Conservation (phyloP, 768 basidiomycete genomes). For the Podaxis sp. region DNA sequence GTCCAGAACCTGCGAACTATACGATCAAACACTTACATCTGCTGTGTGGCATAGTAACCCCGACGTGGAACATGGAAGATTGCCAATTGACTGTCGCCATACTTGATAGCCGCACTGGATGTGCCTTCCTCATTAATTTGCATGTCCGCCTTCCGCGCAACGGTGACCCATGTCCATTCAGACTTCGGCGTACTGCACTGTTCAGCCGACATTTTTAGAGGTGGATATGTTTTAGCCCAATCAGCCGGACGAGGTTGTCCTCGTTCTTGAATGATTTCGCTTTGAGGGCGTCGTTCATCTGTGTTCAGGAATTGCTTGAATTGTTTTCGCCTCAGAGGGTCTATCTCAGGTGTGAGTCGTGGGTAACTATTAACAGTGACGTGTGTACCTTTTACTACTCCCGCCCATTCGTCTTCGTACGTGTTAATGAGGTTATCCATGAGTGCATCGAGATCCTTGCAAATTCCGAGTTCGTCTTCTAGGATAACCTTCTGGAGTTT, state of each 20-base stretch:
- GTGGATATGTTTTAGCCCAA: slow-evolving; percentile 60
- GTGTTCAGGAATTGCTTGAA: slow-evolving; percentile 72
- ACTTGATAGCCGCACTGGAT: slow-evolving; percentile 55
- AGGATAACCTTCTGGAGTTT: slow-evolving; percentile 65
- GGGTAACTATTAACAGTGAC: neutral
- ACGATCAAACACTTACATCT: slow-evolving; percentile 38
- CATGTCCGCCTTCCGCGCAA: slow-evolving; percentile 52
- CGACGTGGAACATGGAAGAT: slow-evolving; percentile 62
- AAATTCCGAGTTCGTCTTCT: slow-evolving; percentile 73
- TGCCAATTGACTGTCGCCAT: slow-evolving; percentile 66
- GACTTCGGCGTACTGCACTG: slow-evolving; percentile 43
- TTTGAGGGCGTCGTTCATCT: slow-evolving; percentile 39
- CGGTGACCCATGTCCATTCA: slow-evolving; percentile 56
- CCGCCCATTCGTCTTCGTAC: slow-evolving; percentile 71
- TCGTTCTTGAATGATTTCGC: slow-evolving; percentile 58
- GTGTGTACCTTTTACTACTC: slow-evolving; percentile 46
- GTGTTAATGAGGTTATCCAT: slow-evolving; percentile 68
- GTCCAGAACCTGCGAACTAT: neutral
- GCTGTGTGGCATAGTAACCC: slow-evolving; percentile 67
- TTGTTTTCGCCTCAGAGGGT: slow-evolving; percentile 45
- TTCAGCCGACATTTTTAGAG: slow-evolving; percentile 41
- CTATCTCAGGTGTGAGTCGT: slow-evolving; percentile 17
- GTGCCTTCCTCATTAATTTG: slow-evolving; percentile 43
- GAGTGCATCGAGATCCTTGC: slow-evolving; percentile 60
- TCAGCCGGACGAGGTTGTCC: slow-evolving; percentile 65